Evolutionary conservation across 2,329 filamentous ascomycete species (phyloP), one percentile per base, ranked within the genome.

Genomic region (Aspergillaceae sp.): DNA sequence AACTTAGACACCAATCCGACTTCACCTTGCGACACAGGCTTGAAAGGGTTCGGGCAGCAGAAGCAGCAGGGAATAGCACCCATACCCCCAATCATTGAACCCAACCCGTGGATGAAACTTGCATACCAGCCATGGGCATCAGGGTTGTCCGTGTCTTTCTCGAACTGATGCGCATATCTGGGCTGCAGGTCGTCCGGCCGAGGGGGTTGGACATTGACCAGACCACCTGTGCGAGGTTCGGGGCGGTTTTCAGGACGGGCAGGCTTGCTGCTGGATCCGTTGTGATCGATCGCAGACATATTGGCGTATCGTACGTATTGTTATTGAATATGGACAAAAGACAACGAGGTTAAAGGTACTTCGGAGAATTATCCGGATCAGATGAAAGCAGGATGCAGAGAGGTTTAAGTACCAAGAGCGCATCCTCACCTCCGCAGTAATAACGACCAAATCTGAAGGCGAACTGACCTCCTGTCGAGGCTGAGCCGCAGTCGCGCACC

Each of bases 1-100:
- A 98, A 98, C 70, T 91, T 94, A 62, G 90, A 95, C 64, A 98
- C 84, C 40, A 98, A 78, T 50, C 92, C 92, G 42, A 98, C 92
- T 57, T 95, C 90, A 58, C 92, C 92, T 73, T 97, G 92, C 46
- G 79, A 74, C 49, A 98, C 91, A 41, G 82, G 83, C 74, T 94
- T 94, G 78, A 90, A 97, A 2, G 91, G 92, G 72, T 98, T 98
- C 42, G 92, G 92, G 73, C 86, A 96, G 70, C 83, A 75, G 64
- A 95, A 71, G 67, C 90, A 94, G 80, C 90, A 94, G 4, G 92
- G 92, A 56, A 97, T 77, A 11, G 92, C 89, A 43, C 92, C 92
- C 26, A 86, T 61, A 40, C 81, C 85, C 56, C 92, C 92, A 45
- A 96, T 75, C 57, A 78, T 73, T 44, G 77, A 65, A 53, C 92